Percentiles rank a stretch among this genome's conserved stretches.
Conservation (phyloP, 2,329 filamentous ascomycete genomes). For the Endoconidiophora polonica region DNA sequence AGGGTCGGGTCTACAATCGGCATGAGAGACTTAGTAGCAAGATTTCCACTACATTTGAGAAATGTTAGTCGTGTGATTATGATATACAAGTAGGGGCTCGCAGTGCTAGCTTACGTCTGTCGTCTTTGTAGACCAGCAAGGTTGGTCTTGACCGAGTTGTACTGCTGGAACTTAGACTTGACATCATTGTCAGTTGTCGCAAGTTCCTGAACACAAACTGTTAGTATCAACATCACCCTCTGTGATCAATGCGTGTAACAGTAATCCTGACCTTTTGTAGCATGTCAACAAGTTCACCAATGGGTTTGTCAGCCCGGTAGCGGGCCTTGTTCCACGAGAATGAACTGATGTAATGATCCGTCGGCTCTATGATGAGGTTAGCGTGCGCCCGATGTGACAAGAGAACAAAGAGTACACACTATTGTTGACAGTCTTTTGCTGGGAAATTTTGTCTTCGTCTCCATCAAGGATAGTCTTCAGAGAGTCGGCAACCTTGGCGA, state of each 20-base stretch:
- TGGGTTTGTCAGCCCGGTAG: slow-evolving; percentile 80
- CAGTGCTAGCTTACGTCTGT: slow-evolving; percentile 50
- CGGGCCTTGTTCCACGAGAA: slow-evolving; percentile 98
- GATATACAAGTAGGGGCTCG: not conserved
- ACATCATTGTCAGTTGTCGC: slow-evolving; percentile 89
- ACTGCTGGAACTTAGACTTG: slow-evolving; percentile 85
- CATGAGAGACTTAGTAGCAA: slow-evolving; percentile 85
- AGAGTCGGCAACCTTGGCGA: slow-evolving; percentile 76
- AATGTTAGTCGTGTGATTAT: slow-evolving; percentile 9
- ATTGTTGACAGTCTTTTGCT: slow-evolving; percentile 88
- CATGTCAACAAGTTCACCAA: slow-evolving; percentile 71
- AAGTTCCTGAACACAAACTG: slow-evolving; percentile 45
- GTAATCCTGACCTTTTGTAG: slow-evolving; percentile 56
- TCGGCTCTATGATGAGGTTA: slow-evolving; percentile 49
- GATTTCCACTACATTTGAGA: slow-evolving; percentile 51
- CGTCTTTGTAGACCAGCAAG: slow-evolving; percentile 67
- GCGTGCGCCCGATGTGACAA: not conserved
- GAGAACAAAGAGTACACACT: slow-evolving; percentile 39
- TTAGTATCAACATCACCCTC: not conserved
- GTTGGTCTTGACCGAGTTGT: slow-evolving; percentile 78
- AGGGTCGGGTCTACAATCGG: slow-evolving; percentile 67
- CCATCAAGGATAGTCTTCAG: slow-evolving; percentile 68
- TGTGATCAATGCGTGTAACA: not conserved
- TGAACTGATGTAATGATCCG: slow-evolving; percentile 74
- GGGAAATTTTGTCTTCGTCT: slow-evolving; percentile 63